Evolutionary conservation across 495 filamentous ascomycete species (phyloP).

Genomic region (Aspergillus egyptiacus): DNA sequence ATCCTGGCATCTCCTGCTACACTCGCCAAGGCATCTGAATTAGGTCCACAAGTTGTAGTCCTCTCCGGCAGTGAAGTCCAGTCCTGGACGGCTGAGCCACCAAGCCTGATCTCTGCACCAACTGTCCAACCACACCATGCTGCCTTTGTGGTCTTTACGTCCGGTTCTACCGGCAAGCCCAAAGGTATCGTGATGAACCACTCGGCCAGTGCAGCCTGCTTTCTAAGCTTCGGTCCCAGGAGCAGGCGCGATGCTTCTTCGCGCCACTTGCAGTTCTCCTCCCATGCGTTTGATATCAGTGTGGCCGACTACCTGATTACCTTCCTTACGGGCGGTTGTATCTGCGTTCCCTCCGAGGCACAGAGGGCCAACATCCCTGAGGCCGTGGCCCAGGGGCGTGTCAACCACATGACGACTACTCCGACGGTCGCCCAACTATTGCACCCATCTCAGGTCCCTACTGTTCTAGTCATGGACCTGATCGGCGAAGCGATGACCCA

Average conservation of each 20-base stretch:
- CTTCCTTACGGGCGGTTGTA: conserved; percentile 30
- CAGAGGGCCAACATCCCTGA: conserved; percentile 21
- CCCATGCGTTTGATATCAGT: conserved; percentile 53
- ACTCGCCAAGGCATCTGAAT: too few species aligned
- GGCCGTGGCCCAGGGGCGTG: conserved; percentile 16
- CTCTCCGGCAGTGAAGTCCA: neutral
- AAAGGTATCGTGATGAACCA: conserved; percentile 42
- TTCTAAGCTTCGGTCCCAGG: too few species aligned
- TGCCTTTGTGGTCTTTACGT: conserved; percentile 30
- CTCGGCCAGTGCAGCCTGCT: neutral
- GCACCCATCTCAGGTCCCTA: conserved; percentile 16
- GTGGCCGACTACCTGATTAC: conserved; percentile 51
- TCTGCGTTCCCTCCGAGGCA: conserved; percentile 34
- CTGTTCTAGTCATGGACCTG: conserved; percentile 17
- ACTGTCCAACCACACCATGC: too few species aligned
- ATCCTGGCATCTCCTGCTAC: too few species aligned
- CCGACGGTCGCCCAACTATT: conserved; percentile 22
- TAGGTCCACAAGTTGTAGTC: too few species aligned
- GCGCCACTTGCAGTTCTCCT: conserved; percentile 53
- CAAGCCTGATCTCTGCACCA: too few species aligned
- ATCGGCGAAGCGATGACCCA: conserved; percentile 17
- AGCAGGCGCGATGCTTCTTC: too few species aligned
- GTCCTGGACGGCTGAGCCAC: neutral
- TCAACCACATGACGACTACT: too few species aligned
- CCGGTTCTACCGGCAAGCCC: conserved; percentile 34